These are phyloP conservation scores for Byssoonygena ceratinophila DNA, from an alignment of 2,329 filamentous ascomycete species.

Conservation along the genomic window DNA sequence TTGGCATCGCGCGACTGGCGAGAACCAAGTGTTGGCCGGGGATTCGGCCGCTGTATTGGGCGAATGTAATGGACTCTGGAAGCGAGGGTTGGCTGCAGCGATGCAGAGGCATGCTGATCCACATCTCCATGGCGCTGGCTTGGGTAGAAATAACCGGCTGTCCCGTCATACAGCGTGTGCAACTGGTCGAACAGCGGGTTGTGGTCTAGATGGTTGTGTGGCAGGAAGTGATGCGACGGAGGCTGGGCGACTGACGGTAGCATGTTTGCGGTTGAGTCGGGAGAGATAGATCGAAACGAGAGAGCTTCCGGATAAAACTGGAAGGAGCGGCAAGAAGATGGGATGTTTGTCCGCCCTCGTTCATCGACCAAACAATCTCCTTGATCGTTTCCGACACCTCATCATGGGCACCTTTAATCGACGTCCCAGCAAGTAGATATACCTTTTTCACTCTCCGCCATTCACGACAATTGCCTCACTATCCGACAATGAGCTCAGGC, in stretches of 20 bases:
- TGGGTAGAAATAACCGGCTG: conserved; percentile 24
- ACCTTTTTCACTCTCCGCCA: conserved; percentile 9
- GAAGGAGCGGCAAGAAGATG: conserved; percentile 10
- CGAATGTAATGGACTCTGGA: conserved; percentile 32
- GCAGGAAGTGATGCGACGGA: conserved; percentile 30
- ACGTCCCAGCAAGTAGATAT: conserved; percentile 7
- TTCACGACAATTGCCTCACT: conserved; percentile 7
- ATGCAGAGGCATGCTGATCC: not conserved
- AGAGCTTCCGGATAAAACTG: not conserved
- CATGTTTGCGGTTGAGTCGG: conserved; percentile 30
- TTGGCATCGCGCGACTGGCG: conserved; percentile 15
- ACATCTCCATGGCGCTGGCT: conserved; percentile 20
- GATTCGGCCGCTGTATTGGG: conserved; percentile 30
- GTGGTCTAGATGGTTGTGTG: conserved; percentile 31
- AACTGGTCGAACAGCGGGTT: conserved; percentile 24
- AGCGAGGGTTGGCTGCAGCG: conserved; percentile 22
- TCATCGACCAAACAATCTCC: conserved; percentile 32
- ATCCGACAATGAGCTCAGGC: not conserved
- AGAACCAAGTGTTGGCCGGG: conserved; percentile 23
- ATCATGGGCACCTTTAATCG: conserved; percentile 28
- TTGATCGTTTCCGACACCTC: conserved; percentile 38
- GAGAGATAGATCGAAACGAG: not conserved
- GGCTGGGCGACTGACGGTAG: conserved; percentile 40
- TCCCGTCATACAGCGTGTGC: conserved; percentile 26
- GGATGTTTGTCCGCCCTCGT: conserved; percentile 13